A percentile compares a stretch with the other conserved stretches of the same genome.
Conservation (phyloP, 2,329 filamentous ascomycete genomes). For the Cadophora gregata region DNA sequence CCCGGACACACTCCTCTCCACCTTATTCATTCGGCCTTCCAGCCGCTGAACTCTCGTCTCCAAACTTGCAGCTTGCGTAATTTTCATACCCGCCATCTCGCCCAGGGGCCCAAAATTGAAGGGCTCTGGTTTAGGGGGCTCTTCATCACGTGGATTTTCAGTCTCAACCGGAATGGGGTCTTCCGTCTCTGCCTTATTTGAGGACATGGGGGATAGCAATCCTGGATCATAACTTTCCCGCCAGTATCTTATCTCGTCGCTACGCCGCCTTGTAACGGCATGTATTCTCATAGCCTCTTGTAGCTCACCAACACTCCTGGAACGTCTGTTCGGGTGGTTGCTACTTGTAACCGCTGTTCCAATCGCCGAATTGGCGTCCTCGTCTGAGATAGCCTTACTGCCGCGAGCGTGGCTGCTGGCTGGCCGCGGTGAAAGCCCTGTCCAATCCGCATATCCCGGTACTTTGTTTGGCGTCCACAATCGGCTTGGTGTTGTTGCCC, state of each 20-base stretch:
- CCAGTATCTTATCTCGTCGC: slow-evolving; percentile 70
- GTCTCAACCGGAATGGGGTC: slow-evolving; percentile 42
- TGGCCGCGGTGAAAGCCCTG: slow-evolving; percentile 64
- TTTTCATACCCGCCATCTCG: slow-evolving; percentile 60
- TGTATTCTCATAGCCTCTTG: slow-evolving; percentile 48
- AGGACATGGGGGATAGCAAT: slow-evolving; percentile 58
- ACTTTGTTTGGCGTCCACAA: slow-evolving; percentile 48
- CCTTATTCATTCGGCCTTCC: slow-evolving; percentile 57
- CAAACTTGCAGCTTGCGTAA: slow-evolving; percentile 59
- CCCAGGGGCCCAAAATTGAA: slow-evolving; percentile 60
- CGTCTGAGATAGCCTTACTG: slow-evolving; percentile 45
- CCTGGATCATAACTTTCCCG: slow-evolving; percentile 63
- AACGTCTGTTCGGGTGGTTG: slow-evolving; percentile 57
- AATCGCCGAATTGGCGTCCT: slow-evolving; percentile 47
- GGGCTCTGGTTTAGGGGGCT: slow-evolving; percentile 49
- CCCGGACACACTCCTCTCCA: slow-evolving; percentile 50
- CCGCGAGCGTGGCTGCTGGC: slow-evolving; percentile 63
- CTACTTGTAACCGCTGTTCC: slow-evolving; percentile 68
- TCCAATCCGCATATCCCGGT: slow-evolving; percentile 52
- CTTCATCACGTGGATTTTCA: slow-evolving; percentile 29
- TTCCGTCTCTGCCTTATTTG: slow-evolving; percentile 49
- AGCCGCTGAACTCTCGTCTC: slow-evolving; percentile 59
- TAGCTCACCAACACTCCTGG: slow-evolving; percentile 64
- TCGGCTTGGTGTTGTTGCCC: slow-evolving; percentile 51
- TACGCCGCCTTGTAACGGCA: slow-evolving; percentile 55